Evolutionary conservation across 2,329 filamentous ascomycete genomes (phyloP).

Genomic region (Stenocarpella maydis): DNA sequence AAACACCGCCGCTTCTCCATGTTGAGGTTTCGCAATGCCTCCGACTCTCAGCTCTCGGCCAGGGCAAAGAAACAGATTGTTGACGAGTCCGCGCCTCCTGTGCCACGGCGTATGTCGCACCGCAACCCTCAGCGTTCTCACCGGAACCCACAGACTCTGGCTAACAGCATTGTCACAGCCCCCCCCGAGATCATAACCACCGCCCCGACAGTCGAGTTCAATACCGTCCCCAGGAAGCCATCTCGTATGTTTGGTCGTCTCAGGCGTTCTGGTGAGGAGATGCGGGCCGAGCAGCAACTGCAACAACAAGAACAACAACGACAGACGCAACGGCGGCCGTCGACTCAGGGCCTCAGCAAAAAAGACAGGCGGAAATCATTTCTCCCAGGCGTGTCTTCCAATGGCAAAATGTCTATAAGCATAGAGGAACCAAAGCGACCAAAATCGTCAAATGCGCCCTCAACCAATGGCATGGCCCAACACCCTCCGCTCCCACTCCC

Average conservation of each 20-base stretch:
- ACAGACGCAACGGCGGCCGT: conserved; percentile 37
- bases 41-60: conserved; percentile 85
- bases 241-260: conserved; percentile 62
- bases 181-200: conserved; percentile 84
- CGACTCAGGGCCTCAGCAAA: conserved; percentile 43
- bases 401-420: conserved; percentile 56
- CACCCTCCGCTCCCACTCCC: conserved; percentile 70
- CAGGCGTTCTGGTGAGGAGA: conserved; percentile 60
- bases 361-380: conserved; percentile 54
- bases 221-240: conserved; percentile 61
- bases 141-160: conserved; percentile 2
- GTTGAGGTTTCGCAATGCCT: conserved; percentile 89
- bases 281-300: conserved; percentile 47
- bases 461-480: conserved; percentile 67
- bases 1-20: conserved; percentile 72
- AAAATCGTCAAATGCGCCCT: conserved; percentile 50
- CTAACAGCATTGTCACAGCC: conserved; percentile 51
- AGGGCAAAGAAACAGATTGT: conserved; percentile 73
- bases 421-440: conserved; percentile 68
- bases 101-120: conserved; percentile 62
- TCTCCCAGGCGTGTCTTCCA: conserved; percentile 48
- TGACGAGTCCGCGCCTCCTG: conserved; percentile 61
- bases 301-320: conserved; percentile 36
- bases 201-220: conserved; percentile 77
- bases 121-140: neutral